Percentiles rank a stretch among this genome's conserved stretches.
phyloP scores from a whole-genome alignment of 176 grass and related monocot species.

The Cenchrus fungigraminus region DNA sequence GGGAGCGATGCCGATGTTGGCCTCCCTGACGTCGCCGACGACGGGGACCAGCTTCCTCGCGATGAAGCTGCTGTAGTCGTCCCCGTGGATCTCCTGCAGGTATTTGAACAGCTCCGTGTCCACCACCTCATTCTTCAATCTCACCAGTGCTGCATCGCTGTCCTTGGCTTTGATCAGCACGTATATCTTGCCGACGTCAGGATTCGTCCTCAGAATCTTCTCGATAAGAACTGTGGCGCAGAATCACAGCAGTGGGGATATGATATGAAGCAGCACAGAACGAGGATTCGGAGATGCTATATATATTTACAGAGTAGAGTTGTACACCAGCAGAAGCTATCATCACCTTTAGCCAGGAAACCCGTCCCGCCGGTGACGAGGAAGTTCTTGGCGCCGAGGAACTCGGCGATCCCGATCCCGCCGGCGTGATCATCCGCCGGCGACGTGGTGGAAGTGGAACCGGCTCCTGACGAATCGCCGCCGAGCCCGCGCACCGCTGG shows the following conservation, averaged over 20 bases:
- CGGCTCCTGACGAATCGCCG: not conserved
- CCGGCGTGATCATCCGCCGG: not conserved
- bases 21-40: conserved; percentile 76
- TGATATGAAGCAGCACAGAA: not conserved
- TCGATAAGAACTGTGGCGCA: conserved; percentile 78
- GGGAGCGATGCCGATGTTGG: conserved; percentile 74
- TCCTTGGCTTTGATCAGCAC: conserved; percentile 90
- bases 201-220: conserved; percentile 81
- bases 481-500: not conserved
- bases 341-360: conserved; percentile 86
- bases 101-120: conserved; percentile 76
- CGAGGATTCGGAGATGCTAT: not conserved
- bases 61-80: conserved; percentile 69
- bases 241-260: not conserved
- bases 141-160: conserved; percentile 58
- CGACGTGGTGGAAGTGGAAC: not conserved
- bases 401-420: conserved; percentile 68
- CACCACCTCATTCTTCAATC: conserved; percentile 73
- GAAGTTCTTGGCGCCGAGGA: conserved; percentile 80
- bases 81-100: conserved; percentile 72
- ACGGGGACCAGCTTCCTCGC: conserved; percentile 73
- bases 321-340: not conserved
- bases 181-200: conserved; percentile 87
- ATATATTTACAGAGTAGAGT: too few relatives aligned
- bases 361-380: conserved; percentile 91